Evolutionary conservation across 129 eudicot genomes (phyloP), one percentile per base, ranked within the genome.

Genomic region (Flaveria robusta): DNA sequence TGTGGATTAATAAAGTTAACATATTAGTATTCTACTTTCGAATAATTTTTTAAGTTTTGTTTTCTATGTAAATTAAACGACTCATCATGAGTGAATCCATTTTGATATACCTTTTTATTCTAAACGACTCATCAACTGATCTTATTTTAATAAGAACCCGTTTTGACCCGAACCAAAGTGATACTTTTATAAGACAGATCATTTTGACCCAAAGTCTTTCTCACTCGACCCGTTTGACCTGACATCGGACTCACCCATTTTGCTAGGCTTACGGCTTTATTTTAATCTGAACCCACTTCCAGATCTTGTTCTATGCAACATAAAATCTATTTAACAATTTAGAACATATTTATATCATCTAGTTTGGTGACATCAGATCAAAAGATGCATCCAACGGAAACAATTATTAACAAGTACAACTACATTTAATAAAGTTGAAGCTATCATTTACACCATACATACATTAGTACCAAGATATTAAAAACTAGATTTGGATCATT

Each of bases 361-460:
- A 19, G 54, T 49, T 49, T 14, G 16, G 16, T 49, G 54, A 15
- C 54, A 49, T 14, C 15, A 47, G 54, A 47, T 20, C 26, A 26
- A 60, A 13, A 26, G 11, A 23, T 8, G 26, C 20, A 58, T 23
- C 20, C 12, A 54, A 20, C 55, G 19, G 42, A 12, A 51, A 73
- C 43, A 39, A 58, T 41, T 45, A 51, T 6, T 55, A 55, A 0
- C 66, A 37, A 10, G 4, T 39, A 9, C 39, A 37, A 23, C 5
- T 41, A 58, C 54, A 58, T 74, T 39, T 71, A 71, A 29, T 31
- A 59, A n/a, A 31, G 6, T 14, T 26, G n/a, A n/a, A 67, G 24
- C 11, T 46, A 75, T 49, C 31, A 54, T 77, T 68, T 51, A 67
- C 58, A 77, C 7, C 27, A 77, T 20, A 23, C 41, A 5, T 66